Conservation (phyloP, 768 basidiomycete genomes). For the Boletus reticuloceps region DNA sequence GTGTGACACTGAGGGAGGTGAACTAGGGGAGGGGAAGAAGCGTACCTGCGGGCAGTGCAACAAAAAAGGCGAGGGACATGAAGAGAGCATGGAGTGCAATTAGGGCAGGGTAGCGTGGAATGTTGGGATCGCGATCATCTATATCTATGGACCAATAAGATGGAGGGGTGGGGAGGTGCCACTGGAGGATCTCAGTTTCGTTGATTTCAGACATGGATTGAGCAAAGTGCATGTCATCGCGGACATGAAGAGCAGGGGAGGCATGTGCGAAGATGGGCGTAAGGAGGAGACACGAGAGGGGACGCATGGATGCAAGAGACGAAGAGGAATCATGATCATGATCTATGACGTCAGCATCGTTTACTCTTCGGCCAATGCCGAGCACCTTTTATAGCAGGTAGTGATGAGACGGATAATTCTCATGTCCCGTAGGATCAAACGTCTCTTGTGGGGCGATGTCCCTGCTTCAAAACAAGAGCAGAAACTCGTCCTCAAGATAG, state of each 20-base stretch:
- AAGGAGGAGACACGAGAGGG: not conserved
- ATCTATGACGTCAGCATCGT: too few species aligned
- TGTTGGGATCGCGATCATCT: constrained; percentile 45
- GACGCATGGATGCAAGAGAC: too few species aligned
- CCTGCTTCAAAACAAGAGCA: constrained; percentile 35
- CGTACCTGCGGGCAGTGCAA: constrained; percentile 76
- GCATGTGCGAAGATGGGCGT: constrained; percentile 17
- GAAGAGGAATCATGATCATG: too few species aligned
- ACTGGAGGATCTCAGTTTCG: constrained; percentile 67
- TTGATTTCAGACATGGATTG: constrained; percentile 64
- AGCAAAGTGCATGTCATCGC: constrained; percentile 38
- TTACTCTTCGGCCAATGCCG: too few species aligned
- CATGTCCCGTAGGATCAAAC: too few species aligned
- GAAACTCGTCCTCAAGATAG: constrained; percentile 54
- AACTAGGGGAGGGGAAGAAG: constrained; percentile 1
- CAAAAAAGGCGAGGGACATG: constrained; percentile 81
- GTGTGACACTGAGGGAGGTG: not conserved
- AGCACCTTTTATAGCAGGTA: too few species aligned
- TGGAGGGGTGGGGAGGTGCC: constrained; percentile 68
- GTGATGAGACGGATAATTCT: too few species aligned
- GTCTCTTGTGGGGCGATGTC: too few species aligned
- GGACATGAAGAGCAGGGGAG: constrained; percentile 9
- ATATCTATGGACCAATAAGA: constrained; percentile 85
- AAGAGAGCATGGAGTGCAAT: constrained; percentile 72
- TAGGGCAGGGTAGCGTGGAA: constrained; percentile 57